Conservation (phyloP, 2,329 filamentous ascomycete genomes). For the Cadophora luteo-olivacea region DNA sequence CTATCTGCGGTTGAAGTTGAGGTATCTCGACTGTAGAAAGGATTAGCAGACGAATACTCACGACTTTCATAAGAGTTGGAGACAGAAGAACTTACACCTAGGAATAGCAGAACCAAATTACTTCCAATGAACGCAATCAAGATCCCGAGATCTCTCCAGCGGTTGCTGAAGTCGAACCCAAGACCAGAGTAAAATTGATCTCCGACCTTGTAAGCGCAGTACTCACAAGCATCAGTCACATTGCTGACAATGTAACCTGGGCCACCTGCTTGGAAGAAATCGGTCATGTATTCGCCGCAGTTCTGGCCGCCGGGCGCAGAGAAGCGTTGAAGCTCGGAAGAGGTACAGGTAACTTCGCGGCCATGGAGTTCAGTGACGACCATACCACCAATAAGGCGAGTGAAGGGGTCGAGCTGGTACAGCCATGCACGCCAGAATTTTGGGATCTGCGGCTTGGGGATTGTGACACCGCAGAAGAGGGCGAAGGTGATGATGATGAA, state of each 20-base stretch:
- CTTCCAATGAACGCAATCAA: slow-evolving; percentile 76
- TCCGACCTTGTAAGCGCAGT: slow-evolving; percentile 81
- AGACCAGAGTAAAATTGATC: slow-evolving; percentile 80
- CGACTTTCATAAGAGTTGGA: neutral
- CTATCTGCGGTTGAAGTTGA: slow-evolving; percentile 54
- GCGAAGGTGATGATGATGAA: slow-evolving; percentile 84
- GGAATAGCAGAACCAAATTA: slow-evolving; percentile 71
- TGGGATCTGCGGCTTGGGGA: slow-evolving; percentile 79
- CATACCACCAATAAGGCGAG: slow-evolving; percentile 80
- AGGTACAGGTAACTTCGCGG: slow-evolving; percentile 64
- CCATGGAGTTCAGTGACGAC: slow-evolving; percentile 78
- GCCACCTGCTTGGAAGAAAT: slow-evolving; percentile 73
- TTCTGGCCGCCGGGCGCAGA: slow-evolving; percentile 67
- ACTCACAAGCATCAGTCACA: slow-evolving; percentile 71
- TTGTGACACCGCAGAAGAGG: slow-evolving; percentile 87
- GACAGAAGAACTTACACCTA: slow-evolving; percentile 46
- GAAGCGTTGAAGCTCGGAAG: slow-evolving; percentile 71
- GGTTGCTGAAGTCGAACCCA: slow-evolving; percentile 67
- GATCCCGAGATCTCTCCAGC: slow-evolving; percentile 87
- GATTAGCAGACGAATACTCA: slow-evolving; percentile 23
- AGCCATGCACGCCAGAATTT: slow-evolving; percentile 81
- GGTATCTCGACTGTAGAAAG: slow-evolving; percentile 44
- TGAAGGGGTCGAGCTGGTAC: slow-evolving; percentile 84
- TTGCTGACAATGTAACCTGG: slow-evolving; percentile 75
- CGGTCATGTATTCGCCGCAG: slow-evolving; percentile 77